Base-by-base conservation (phyloP, 2,329 filamentous ascomycete genomes). In the Talaromyces sp. region DNA sequence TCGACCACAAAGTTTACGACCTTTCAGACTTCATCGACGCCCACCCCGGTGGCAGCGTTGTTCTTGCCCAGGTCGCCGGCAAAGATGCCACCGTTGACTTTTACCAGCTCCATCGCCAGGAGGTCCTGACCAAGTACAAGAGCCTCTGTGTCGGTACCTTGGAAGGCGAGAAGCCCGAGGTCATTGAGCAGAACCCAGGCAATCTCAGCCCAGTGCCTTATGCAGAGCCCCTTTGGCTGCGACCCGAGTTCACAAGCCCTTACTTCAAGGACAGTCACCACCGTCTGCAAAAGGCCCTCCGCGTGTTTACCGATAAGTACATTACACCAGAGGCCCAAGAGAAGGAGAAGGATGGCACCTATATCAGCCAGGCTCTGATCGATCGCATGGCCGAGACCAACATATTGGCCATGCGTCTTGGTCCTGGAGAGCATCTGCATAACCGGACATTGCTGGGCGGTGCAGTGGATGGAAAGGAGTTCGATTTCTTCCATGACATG, bases 41-140 rank as follows among this genome's bases (percentile, higher is more conserved):
- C 25, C 92, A 96, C 70, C 92, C 92, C 0, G 91, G 91, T 67
- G 92, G 91, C 69, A 86, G 88, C 69, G 87, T 89, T 51, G 91
- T 96, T 27, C 85, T 96, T 42, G 83, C 85, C 59, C 91, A 96
- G 76, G 85, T 93, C 55, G 92, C 90, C 32, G 92, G 92, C 64
- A 84, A 86, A 66, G 92, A 96, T 71, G 91, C 91, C 57, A 96
- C 92, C 1, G 79, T 83, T 39, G 89, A 88, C 61, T 96, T 96
- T 77, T 96, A 96, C 84, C 96, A 96, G 80, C 86, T 96, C 58
- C 92, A 96, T 78, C 83, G 92, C 28, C 91, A 96, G 68, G 92
- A 96, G 76, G 90, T 96, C n/a, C 83, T 96, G 11, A 80, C 87
- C 63, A 92, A 92, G 74, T 96, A 96, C 81, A 68, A 69, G n/a